A percentile compares a stretch with the other conserved stretches of the same genome.
Evolutionary conservation across 2,329 filamentous ascomycete genomes (phyloP).

Genomic region (Penicillium sp.): DNA sequence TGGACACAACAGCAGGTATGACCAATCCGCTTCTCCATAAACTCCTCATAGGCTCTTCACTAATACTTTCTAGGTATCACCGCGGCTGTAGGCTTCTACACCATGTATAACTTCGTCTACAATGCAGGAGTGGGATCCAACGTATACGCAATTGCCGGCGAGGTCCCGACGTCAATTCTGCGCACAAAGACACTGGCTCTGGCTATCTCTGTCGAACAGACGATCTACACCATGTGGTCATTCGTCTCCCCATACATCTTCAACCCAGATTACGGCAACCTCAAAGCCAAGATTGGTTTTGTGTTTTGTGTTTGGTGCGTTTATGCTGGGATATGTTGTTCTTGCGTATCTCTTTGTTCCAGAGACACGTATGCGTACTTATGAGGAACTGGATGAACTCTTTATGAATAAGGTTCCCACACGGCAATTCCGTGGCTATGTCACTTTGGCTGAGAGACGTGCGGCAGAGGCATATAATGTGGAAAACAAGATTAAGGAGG

Average conservation of each 20-base stretch:
- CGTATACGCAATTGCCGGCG: slow-evolving; percentile 4
- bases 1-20: not conserved
- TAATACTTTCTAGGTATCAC: no score
- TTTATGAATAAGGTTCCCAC: slow-evolving; percentile 1
- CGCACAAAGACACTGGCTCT: slow-evolving; percentile 1
- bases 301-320: slow-evolving; percentile 20
- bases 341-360: not conserved
- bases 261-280: slow-evolving; percentile 18
- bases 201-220: not conserved
- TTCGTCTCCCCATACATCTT: slow-evolving; percentile 14
- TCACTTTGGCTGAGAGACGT: not conserved
- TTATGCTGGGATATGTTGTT: not conserved
- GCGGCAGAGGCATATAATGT: not conserved
- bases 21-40: not conserved
- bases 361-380: not conserved
- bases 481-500: not conserved
- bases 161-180: slow-evolving; percentile 1
- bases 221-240: slow-evolving; percentile 8
- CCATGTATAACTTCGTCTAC: slow-evolving; percentile 5
- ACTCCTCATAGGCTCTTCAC: no score
- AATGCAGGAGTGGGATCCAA: slow-evolving; percentile 4
- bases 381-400: slow-evolving; percentile 1
- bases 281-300: slow-evolving; percentile 31
- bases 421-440: not conserved
- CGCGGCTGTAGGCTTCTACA: slow-evolving; percentile 5